Conservation (phyloP, 2,329 filamentous ascomycete species). For the Ophiocordyceps camponoti-leonardi region DNA sequence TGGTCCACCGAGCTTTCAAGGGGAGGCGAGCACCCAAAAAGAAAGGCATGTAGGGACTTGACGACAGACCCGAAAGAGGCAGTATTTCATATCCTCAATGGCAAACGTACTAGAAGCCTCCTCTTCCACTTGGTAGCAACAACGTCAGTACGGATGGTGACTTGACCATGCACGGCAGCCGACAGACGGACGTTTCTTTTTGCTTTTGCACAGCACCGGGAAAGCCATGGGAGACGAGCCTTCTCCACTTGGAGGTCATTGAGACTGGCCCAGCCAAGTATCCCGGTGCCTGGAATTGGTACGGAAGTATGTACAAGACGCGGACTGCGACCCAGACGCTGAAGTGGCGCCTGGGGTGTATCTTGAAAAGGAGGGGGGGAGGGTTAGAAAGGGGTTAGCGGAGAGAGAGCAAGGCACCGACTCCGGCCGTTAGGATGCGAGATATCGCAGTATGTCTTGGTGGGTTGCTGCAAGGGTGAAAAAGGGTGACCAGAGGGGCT, state of each 20-base stretch:
- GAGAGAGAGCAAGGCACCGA: constrained; percentile 1
- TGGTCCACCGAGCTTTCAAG: constrained; percentile 1
- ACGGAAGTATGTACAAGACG: not conserved
- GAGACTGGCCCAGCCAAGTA: not conserved
- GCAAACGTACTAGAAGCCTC: not conserved
- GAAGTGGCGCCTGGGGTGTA: constrained; percentile 4
- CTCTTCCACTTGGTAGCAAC: constrained; percentile 3
- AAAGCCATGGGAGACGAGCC: not conserved
- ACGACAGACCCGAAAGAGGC: not conserved
- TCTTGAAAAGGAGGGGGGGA: constrained; percentile 3
- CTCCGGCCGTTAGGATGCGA: constrained; percentile 6
- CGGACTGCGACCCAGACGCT: constrained; percentile 1
- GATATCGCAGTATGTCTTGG: constrained; percentile 4
- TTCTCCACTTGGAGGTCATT: not conserved
- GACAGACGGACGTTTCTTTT: constrained; percentile 1
- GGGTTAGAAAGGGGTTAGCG: not conserved
- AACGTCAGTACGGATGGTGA: constrained; percentile 2
- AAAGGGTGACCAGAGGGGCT: constrained; percentile 1
- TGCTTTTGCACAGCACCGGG: not conserved
- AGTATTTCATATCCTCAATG: not conserved
- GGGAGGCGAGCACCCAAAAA: not conserved
- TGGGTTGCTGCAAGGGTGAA: constrained; percentile 5
- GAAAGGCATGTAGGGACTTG: not conserved
- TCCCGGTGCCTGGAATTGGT: constrained; percentile 1
- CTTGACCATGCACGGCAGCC: constrained; percentile 2